Conservation (phyloP, 805 yeast genomes). For the Metschnikowia dekortorum region DNA sequence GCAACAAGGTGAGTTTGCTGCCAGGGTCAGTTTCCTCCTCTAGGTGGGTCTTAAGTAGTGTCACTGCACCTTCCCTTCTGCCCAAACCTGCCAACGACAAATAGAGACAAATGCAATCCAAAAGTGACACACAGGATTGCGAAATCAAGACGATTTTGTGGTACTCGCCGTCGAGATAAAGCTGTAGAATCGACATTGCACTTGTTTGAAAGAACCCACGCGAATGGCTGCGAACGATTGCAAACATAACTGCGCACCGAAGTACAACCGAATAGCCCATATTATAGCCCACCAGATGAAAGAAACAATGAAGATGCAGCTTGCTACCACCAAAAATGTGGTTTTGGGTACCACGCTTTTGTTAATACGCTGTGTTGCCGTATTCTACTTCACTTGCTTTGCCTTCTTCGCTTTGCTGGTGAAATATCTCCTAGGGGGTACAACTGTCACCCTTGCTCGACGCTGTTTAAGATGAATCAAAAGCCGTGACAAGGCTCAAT, state of each 20-base stretch:
- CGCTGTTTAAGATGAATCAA: background rate
- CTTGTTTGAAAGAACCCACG: background rate
- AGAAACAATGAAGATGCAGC: background rate
- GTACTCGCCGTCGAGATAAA: conserved; percentile 7
- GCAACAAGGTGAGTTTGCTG: conserved; percentile 4
- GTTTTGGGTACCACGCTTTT: no score
- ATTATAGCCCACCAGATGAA: background rate
- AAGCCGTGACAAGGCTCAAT: no score
- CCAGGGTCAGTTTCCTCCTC: conserved; percentile 5
- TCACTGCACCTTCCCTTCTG: conserved; percentile 7
- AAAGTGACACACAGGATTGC: conserved; percentile 4
- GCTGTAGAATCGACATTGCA: conserved; percentile 1
- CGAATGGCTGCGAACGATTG: conserved; percentile 2
- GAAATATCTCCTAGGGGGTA: background rate
- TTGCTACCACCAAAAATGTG: background rate
- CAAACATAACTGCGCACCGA: background rate
- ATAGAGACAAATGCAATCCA: conserved; percentile 4
- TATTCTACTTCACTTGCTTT: background rate
- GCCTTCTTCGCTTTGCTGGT: background rate
- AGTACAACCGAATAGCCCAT: background rate
- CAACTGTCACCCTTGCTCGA: background rate
- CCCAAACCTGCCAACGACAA: conserved; percentile 11
- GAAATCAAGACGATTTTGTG: conserved; percentile 6
- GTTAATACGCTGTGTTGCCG: background rate
- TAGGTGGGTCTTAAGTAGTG: conserved; percentile 6